These are phyloP conservation scores for Thermochaetoides thermophila DNA, from an alignment of 495 filamentous ascomycete species.

Conservation along the genomic window DNA sequence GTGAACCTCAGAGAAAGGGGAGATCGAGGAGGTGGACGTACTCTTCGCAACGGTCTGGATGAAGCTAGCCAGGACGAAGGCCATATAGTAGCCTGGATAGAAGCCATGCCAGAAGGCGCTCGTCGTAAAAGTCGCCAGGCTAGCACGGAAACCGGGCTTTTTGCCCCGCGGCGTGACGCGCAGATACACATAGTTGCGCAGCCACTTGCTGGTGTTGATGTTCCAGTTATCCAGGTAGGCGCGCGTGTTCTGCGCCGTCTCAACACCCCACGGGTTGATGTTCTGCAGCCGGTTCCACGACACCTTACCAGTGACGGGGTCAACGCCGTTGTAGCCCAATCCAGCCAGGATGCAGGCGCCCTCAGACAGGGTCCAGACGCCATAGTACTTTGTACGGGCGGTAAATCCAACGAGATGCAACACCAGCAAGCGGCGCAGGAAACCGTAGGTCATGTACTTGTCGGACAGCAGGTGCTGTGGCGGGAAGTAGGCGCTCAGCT, in stretches of 20 bases:
- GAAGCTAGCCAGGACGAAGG: conserved; percentile 78
- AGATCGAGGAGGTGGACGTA: conserved; percentile 26
- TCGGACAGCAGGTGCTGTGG: conserved; percentile 42
- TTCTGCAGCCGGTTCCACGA: conserved; percentile 85
- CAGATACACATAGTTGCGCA: conserved; percentile 90
- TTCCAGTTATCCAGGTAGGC: conserved; percentile 89
- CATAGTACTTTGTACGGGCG: conserved; percentile 82
- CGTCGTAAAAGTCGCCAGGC: conserved; percentile 83
- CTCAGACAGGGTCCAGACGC: conserved; percentile 85
- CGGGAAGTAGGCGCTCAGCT: conserved; percentile 51
- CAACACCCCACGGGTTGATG: conserved; percentile 66
- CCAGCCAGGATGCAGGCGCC: conserved; percentile 90
- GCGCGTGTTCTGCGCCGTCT: conserved; percentile 78
- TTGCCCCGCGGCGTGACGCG: conserved; percentile 89
- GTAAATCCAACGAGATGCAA: conserved; percentile 73
- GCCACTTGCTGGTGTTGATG: conserved; percentile 95
- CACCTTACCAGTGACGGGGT: conserved; percentile 64
- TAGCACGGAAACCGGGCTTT: conserved; percentile 93
- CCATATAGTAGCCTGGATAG: conserved; percentile 88
- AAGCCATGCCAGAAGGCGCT: conserved; percentile 97
- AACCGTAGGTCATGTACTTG: conserved; percentile 46
- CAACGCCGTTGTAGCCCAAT: conserved; percentile 86
- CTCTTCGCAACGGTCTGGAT: conserved; percentile 90
- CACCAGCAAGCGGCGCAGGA: conserved; percentile 56
- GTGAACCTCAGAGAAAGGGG: neutral